These are phyloP conservation scores for Phaseolus coccineus DNA, from an alignment of 331 rosid genomes.

Conservation along the genomic window DNA sequence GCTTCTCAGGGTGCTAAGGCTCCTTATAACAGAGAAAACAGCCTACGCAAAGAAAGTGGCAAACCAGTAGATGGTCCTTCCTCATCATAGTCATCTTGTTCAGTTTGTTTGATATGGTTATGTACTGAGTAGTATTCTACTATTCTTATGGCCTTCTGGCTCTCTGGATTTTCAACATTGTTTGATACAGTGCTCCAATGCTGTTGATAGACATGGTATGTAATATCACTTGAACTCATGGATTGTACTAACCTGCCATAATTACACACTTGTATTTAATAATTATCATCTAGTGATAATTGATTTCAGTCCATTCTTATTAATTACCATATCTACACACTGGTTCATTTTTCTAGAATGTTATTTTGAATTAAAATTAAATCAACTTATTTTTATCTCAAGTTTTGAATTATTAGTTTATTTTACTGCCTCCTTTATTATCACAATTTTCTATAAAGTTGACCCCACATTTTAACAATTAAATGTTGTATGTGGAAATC, in stretches of 20 bases:
- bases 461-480: too few relatives aligned
- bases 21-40: slow-evolving; percentile 75
- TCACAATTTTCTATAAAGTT: too few relatives aligned
- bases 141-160: slow-evolving; percentile 2
- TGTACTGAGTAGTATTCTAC: slow-evolving; percentile 1
- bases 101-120: slow-evolving; percentile 24
- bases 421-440: too few relatives aligned
- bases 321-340: not conserved
- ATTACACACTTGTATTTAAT: not conserved
- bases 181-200: slow-evolving; percentile 12
- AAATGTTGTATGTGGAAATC: too few relatives aligned
- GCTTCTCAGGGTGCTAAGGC: slow-evolving; percentile 79
- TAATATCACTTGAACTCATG: slow-evolving; percentile 9
- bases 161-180: slow-evolving; percentile 20
- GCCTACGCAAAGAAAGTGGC: slow-evolving; percentile 75
- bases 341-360: too few relatives aligned
- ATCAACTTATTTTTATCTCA: too few relatives aligned
- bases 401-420: too few relatives aligned
- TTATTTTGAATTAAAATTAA: too few relatives aligned
- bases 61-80: slow-evolving; percentile 44
- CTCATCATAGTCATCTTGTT: slow-evolving; percentile 54
- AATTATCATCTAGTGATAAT: not conserved
- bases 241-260: not conserved
- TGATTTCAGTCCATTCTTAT: not conserved
- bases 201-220: slow-evolving; percentile 24